Evolutionary conservation across 306 rosid species (phyloP), one percentile per base, ranked within the genome.

Genomic region (Gastrolobium villosum): DNA sequence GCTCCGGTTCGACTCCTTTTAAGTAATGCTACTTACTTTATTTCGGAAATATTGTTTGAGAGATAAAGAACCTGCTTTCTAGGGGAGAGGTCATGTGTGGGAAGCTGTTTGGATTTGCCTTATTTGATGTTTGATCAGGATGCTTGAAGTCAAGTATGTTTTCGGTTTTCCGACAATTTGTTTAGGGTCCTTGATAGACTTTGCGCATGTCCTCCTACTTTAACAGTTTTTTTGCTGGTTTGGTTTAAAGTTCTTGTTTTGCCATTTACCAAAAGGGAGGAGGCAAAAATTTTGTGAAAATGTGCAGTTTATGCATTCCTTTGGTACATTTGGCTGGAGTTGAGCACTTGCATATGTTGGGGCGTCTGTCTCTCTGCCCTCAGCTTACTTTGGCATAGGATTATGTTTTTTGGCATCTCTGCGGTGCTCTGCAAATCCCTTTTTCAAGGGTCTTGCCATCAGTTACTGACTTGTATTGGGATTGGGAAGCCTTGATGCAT

Each of bases 11-110:
- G n/a, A n/a, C n/a, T n/a, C n/a, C n/a, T n/a, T n/a, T n/a, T n/a
- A 15, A 14, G 34, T 67, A 41, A 13, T 43, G 46, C 31, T 48
- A 43, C 68, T 73, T 74, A 10, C 49, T 57, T 78, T 46, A 37
- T 52, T 71, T 77, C 53, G 30, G 3, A 50, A 3, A 81, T 41
- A 61, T 34, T 74, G 78, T 70, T 62, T 35, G 44, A 28, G 68
- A 9, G 40, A 13, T 34, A 13, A 70, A 56, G 34, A 37, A 49
- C 52, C 45, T 56, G 65, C 43, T 52, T 30, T 66, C 67, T 70
- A 36, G 52, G 69, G 65, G 64, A 30, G 56, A 55, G 32, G n/a
- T 45, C 56, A 40, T 35, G 34, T 3, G 36, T 30, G n/a, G 61
- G 74, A 36, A 55, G 36, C 55, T 71, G 37, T 59, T 59, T 46